These are phyloP conservation scores for Dendrobium officinale DNA, from an alignment of 106 monocot genomes.

Conservation along the genomic window DNA sequence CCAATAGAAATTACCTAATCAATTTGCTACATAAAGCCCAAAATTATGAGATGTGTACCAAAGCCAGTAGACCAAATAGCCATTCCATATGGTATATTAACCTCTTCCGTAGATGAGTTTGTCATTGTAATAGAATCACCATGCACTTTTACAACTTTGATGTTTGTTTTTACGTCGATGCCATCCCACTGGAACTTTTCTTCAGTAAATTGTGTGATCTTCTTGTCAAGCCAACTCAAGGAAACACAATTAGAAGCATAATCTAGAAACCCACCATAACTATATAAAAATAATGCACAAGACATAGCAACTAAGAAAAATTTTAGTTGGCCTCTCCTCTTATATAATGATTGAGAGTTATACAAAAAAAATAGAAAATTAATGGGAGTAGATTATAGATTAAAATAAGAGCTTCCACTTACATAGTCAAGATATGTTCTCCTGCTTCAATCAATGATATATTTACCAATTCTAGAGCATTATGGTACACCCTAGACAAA, in stretches of 20 bases:
- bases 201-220: slow-evolving; percentile 65
- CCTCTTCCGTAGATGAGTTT: slow-evolving; percentile 19
- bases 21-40: slow-evolving; percentile 72
- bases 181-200: slow-evolving; percentile 66
- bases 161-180: slow-evolving; percentile 57
- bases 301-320: neutral
- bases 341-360: neutral
- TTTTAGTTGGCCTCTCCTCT: neutral
- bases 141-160: slow-evolving; percentile 53
- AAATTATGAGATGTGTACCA: slow-evolving; percentile 66
- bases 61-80: slow-evolving; percentile 88
- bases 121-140: slow-evolving; percentile 54
- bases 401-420: slow-evolving; percentile 12
- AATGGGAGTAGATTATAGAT: neutral
- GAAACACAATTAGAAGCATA: neutral
- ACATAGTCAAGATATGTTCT: slow-evolving; percentile 84
- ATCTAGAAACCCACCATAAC: neutral
- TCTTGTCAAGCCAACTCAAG: slow-evolving; percentile 53
- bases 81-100: slow-evolving; percentile 63
- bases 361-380: neutral
- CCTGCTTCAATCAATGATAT: slow-evolving; percentile 81
- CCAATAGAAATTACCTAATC: slow-evolving; percentile 40
- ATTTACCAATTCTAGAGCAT: slow-evolving; percentile 42
- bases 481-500: slow-evolving; percentile 64
- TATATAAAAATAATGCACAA: neutral